These are phyloP conservation scores for Letharia lupina DNA, from an alignment of 495 filamentous ascomycete species.

Conservation along the genomic window DNA sequence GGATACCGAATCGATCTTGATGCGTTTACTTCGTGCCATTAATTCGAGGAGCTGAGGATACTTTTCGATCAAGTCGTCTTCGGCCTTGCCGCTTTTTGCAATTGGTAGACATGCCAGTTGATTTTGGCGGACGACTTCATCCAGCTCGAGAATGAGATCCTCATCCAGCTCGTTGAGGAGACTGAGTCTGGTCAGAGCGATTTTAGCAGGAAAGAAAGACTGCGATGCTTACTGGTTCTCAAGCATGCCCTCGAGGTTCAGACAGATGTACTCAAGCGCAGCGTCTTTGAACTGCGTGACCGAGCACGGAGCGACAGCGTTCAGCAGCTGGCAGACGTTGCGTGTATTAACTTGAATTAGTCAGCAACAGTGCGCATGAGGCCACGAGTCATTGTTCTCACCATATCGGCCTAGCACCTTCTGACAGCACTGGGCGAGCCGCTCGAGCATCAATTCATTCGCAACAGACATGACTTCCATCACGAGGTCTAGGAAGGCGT, in stretches of 20 bases:
- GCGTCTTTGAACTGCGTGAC: constrained; percentile 82
- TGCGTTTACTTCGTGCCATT: constrained; percentile 45
- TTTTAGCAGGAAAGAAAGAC: constrained; percentile 9
- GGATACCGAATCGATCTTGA: constrained; percentile 50
- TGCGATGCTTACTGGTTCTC: constrained; percentile 58
- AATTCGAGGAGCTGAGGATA: constrained; percentile 55
- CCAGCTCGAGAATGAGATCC: constrained; percentile 69
- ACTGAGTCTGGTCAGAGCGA: constrained; percentile 31
- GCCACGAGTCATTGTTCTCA: constrained; percentile 43
- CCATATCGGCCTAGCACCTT: constrained; percentile 76
- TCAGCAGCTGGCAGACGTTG: constrained; percentile 77
- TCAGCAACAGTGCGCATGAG: constrained; percentile 11
- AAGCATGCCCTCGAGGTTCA: constrained; percentile 82
- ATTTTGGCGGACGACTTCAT: constrained; percentile 69
- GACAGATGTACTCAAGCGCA: constrained; percentile 80
- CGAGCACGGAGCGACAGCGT: constrained; percentile 70
- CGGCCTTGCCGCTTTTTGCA: constrained; percentile 63
- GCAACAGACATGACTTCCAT: constrained; percentile 85
- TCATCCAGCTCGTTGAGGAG: constrained; percentile 79
- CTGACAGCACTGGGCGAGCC: constrained; percentile 83
- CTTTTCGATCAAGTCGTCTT: constrained; percentile 58
- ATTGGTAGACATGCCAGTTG: constrained; percentile 68
- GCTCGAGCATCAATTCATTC: constrained; percentile 91
- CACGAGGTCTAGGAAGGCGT: constrained; percentile 79
- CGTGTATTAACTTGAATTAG: constrained; percentile 58